These are phyloP conservation scores for Schrenkiella parvula DNA, from an alignment of 345 rosid species.

Conservation along the genomic window DNA sequence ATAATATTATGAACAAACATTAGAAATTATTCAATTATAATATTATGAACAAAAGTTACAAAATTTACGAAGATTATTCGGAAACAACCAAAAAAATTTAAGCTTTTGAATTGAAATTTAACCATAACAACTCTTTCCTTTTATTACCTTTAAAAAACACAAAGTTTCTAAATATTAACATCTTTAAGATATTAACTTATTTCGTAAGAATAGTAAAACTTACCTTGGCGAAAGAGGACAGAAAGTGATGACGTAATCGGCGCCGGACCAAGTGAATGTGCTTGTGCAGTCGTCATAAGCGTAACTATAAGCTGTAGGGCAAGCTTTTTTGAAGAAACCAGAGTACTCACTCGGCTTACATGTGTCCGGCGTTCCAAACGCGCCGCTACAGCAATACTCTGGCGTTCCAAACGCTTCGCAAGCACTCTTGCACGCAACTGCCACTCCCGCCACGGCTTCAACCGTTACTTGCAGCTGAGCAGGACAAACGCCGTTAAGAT, in stretches of 20 bases:
- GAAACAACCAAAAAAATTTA: not conserved
- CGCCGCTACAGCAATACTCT: slow-evolving; percentile 54
- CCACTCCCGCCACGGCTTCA: slow-evolving; percentile 14
- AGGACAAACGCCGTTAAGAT: slow-evolving; percentile 50
- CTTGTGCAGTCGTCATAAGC: slow-evolving; percentile 60
- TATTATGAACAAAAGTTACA: not conserved
- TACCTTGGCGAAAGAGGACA: slow-evolving; percentile 43
- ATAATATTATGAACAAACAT: too few species aligned
- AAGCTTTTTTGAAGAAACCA: slow-evolving; percentile 43
- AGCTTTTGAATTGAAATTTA: not conserved
- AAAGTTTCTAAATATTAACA: not conserved
- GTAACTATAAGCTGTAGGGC: slow-evolving; percentile 56
- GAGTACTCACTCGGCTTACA: slow-evolving; percentile 51
- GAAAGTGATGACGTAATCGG: slow-evolving; percentile 44
- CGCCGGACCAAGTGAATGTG: slow-evolving; percentile 49
- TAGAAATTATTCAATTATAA: too few species aligned
- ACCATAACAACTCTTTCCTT: not conserved
- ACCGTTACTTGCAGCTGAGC: slow-evolving; percentile 37
- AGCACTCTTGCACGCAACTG: slow-evolving; percentile 51
- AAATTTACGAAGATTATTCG: not conserved
- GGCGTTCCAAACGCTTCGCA: slow-evolving; percentile 52
- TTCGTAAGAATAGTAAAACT: not conserved
- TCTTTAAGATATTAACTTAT: not conserved
- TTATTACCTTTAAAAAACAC: not conserved
- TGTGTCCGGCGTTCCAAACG: slow-evolving; percentile 40